Conservation (phyloP, 2,329 filamentous ascomycete genomes). For the Cercospora sp. region DNA sequence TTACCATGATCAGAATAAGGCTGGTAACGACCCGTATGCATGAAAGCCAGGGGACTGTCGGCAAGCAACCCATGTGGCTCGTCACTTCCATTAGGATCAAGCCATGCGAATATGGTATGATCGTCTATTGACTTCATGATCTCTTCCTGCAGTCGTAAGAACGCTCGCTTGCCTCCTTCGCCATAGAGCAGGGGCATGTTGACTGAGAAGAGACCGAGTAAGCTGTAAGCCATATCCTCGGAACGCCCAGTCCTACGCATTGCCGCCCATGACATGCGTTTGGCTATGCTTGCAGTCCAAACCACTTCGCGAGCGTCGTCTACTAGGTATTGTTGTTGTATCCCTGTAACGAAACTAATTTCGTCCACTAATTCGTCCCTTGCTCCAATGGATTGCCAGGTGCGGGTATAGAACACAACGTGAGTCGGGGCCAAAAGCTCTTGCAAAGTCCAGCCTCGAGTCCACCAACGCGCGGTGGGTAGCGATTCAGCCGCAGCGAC, state of each 20-base stretch:
- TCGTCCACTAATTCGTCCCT: neutral
- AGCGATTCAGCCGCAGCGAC: neutral
- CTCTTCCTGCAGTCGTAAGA: conserved; percentile 1
- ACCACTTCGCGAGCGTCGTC: neutral
- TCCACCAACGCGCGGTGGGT: neutral
- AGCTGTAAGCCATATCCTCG: neutral
- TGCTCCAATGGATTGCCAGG: neutral
- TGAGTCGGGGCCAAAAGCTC: neutral
- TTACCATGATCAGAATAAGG: too few relatives aligned
- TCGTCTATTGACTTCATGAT: neutral
- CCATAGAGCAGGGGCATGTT: neutral
- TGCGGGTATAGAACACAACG: neutral
- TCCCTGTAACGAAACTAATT: neutral
- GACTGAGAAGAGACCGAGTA: neutral
- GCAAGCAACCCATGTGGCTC: neutral
- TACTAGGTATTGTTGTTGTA: neutral
- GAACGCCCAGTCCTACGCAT: neutral
- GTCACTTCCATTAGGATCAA: neutral
- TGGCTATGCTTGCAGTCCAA: neutral
- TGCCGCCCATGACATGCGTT: neutral
- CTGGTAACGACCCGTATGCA: neutral
- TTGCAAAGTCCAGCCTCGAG: neutral
- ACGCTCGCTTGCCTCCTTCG: neutral
- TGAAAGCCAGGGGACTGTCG: neutral
- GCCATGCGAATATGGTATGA: neutral